phyloP scores from a whole-genome alignment of 2,329 filamentous ascomycete genomes.

The Aphanocladium album region DNA sequence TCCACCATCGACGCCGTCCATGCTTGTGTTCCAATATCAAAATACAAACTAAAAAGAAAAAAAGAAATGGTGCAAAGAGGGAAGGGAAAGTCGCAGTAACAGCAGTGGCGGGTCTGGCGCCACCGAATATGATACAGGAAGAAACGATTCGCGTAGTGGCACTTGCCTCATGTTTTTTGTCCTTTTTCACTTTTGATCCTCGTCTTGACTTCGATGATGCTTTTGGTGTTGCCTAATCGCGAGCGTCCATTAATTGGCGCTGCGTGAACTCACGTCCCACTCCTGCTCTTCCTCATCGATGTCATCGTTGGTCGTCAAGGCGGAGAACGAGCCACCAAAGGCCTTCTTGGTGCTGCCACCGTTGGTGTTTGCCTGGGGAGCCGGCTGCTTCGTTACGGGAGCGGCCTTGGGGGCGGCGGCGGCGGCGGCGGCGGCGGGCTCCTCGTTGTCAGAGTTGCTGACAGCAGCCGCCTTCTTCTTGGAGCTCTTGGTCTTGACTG shows the following conservation, averaged over 20 bases:
- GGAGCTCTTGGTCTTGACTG: slow-evolving; percentile 47
- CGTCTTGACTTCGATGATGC: neutral
- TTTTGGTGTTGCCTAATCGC: neutral
- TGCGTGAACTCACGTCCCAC: slow-evolving; percentile 44
- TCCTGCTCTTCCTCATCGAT: slow-evolving; percentile 43
- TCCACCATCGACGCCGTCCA: slow-evolving; percentile 8
- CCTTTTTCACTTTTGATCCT: neutral
- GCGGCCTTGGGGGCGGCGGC: slow-evolving; percentile 17
- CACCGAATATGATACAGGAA: slow-evolving; percentile 11
- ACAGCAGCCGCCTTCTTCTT: slow-evolving; percentile 37
- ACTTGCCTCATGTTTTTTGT: neutral
- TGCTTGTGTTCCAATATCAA: slow-evolving; percentile 5
- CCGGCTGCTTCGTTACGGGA: neutral
- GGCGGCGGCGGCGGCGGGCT: slow-evolving; percentile 22
- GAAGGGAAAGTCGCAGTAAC: slow-evolving; percentile 1
- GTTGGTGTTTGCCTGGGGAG: slow-evolving; percentile 2
- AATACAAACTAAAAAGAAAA: neutral
- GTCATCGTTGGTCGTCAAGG: slow-evolving; percentile 39
- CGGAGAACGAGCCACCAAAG: slow-evolving; percentile 44
- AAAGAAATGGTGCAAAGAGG: neutral
- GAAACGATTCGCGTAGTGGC: slow-evolving; percentile 2
- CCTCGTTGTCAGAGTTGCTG: slow-evolving; percentile 33
- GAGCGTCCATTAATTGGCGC: neutral
- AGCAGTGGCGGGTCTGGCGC: neutral
- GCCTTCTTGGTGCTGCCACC: slow-evolving; percentile 20